phyloP scores from a whole-genome alignment of 2,329 filamentous ascomycete genomes.

The Fusarium subtropicale region DNA sequence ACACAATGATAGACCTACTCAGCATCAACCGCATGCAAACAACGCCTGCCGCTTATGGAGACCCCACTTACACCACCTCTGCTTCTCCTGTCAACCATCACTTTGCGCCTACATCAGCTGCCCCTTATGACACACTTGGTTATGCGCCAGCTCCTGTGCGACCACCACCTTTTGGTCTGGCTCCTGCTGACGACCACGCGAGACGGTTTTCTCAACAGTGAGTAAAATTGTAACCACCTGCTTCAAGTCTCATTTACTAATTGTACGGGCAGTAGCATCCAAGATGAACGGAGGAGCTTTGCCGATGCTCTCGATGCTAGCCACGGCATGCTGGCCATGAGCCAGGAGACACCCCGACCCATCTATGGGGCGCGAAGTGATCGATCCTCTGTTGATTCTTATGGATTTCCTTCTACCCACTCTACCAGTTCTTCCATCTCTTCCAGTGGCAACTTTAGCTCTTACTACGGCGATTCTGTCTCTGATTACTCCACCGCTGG shows the following conservation, averaged over 20 bases:
- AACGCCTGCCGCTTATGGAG: conserved; percentile 75
- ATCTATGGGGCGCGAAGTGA: conserved; percentile 80
- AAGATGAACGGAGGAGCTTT: conserved; percentile 74
- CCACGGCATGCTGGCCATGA: conserved; percentile 94
- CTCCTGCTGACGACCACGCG: conserved; percentile 65
- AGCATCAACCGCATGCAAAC: conserved; percentile 72
- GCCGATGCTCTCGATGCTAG: conserved; percentile 92
- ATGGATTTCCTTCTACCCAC: conserved; percentile 88
- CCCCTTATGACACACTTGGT: conserved; percentile 80
- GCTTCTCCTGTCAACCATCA: conserved; percentile 74
- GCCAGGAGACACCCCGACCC: conserved; percentile 91
- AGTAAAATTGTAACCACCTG: conserved; percentile 59
- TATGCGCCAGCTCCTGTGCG: conserved; percentile 76
- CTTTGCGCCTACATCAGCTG: conserved; percentile 72
- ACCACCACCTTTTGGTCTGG: conserved; percentile 65
- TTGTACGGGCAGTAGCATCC: conserved; percentile 38
- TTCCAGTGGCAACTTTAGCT: conserved; percentile 80
- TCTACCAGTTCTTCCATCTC: conserved; percentile 93
- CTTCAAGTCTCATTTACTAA: conserved; percentile 13
- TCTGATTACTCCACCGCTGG: conserved; percentile 93
- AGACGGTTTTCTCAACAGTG: conserved; percentile 87
- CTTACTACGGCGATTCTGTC: conserved; percentile 87
- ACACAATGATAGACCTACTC: conserved; percentile 77
- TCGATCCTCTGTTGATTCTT: conserved; percentile 83
- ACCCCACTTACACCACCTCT: conserved; percentile 74